These are phyloP conservation scores for Lasiodiplodia gonubiensis DNA, from an alignment of 2,329 filamentous ascomycete genomes.

Conservation along the genomic window DNA sequence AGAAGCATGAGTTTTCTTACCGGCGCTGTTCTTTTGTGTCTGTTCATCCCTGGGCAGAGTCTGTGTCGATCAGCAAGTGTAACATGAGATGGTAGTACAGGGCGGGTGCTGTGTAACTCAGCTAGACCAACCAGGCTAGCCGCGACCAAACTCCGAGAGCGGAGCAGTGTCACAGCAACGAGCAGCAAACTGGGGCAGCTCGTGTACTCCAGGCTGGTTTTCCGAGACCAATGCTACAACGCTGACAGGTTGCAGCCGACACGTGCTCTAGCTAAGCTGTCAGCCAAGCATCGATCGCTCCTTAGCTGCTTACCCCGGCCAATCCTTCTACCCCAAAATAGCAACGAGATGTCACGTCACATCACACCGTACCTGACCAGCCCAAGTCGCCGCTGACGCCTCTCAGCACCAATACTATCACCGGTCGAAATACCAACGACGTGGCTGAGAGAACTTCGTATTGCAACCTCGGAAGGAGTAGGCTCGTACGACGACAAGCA, in stretches of 20 bases:
- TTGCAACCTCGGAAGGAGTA: background rate
- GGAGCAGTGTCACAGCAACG: too few species aligned
- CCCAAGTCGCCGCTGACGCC: background rate
- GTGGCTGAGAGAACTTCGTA: background rate
- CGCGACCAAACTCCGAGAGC: too few species aligned
- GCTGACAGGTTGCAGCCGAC: background rate
- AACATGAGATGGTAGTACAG: too few species aligned
- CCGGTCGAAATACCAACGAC: background rate
- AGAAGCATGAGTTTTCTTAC: too few species aligned
- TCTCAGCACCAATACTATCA: too few species aligned
- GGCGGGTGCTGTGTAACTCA: background rate
- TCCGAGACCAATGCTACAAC: background rate
- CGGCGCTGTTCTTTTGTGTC: too few species aligned
- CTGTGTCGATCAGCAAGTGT: too few species aligned
- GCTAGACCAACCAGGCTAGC: too few species aligned
- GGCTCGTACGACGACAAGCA: background rate
- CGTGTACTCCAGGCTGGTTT: background rate
- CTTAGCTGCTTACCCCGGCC: background rate
- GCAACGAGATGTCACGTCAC: slow-evolving; percentile 1
- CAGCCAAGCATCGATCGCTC: background rate
- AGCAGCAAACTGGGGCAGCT: background rate
- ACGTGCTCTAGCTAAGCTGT: slow-evolving; percentile 1
- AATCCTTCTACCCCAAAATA: slow-evolving; percentile 5
- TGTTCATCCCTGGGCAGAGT: too few species aligned
- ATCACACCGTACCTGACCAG: too few species aligned